Percentiles rank a stretch among this genome's conserved stretches.
phyloP scores from a whole-genome alignment of 2,329 filamentous ascomycete genomes.

The Thelonectria olida region DNA sequence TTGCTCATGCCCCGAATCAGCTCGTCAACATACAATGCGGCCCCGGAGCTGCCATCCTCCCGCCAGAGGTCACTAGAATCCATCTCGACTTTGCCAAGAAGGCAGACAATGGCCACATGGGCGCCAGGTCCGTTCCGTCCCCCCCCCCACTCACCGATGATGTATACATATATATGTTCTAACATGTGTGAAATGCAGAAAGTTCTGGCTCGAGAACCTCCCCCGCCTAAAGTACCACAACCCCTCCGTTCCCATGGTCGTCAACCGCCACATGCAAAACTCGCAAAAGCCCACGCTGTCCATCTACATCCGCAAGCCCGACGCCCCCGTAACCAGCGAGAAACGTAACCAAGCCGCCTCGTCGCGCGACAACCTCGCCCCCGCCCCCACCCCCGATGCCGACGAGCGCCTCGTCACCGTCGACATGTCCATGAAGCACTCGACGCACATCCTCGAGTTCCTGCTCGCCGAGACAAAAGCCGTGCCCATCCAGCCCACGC shows the following conservation, averaged over 20 bases:
- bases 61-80: conserved; percentile 78
- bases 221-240: conserved; percentile 95
- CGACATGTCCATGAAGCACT: conserved; percentile 71
- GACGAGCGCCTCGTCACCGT: conserved; percentile 63
- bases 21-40: conserved; percentile 80
- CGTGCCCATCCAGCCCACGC: conserved; percentile 62
- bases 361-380: conserved; percentile 57
- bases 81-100: conserved; percentile 75
- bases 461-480: conserved; percentile 72
- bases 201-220: conserved; percentile 87
- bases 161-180: background rate
- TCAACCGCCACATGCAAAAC: conserved; percentile 73
- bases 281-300: conserved; percentile 68
- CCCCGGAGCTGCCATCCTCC: conserved; percentile 83
- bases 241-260: conserved; percentile 82
- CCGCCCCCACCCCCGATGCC: conserved; percentile 57
- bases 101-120: conserved; percentile 74
- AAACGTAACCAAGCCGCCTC: conserved; percentile 54
- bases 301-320: conserved; percentile 66
- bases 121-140: conserved; percentile 67
- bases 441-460: conserved; percentile 69
- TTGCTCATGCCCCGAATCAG: conserved; percentile 54
- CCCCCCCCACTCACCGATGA: conserved; percentile 12
- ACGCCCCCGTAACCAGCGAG: conserved; percentile 38
- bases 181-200: conserved; percentile 61